Evolutionary conservation across 768 basidiomycete genomes (phyloP), one percentile per base, ranked within the genome.

Genomic region (Amanita rubescens): DNA sequence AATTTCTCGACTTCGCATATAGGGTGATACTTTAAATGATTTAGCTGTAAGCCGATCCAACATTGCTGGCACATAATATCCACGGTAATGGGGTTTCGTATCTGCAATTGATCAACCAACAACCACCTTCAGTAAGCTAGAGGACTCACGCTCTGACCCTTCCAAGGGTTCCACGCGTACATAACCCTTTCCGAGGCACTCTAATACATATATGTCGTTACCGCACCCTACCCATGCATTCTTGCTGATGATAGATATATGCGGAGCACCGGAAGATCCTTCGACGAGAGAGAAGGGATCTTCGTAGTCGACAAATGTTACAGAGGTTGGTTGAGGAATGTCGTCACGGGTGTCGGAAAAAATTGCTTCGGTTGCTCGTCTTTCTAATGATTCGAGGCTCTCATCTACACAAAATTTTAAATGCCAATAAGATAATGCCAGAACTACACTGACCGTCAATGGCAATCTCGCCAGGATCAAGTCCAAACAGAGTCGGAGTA

Each of bases 141-240:
- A 33, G 14, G 8, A 53, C 24, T 55, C 52, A 73, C 75, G 68
- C 61, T 69, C 65, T 49, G 49, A 14, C 2, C 62, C 71, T 46
- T 68, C 51, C 1, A 65, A 60, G 3, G 72, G 76, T 54, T 82
- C 79, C 12, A 93, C 72, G 38, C 82, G 80, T 47, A 93, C 70
- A 59, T 77, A 75, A 1, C 90, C 90, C 56, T 76, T 78, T 11
- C 79, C 80, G n/a, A 89, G 66, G 57, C 84, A 83, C 62, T 90
- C 87, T 2, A 94, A 72, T 7, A 94, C 78, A 65, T 85, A 88
- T 14, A 80, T 65, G 33, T 82, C 76, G 3, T 74, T 71, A 6
- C 91, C 89, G 60, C 88, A 90, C 2, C 81, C 80, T 7, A 95
- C 85, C 93, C 93, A 93, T 5, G 87, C 80, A 58, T 79, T 74